Evolutionary conservation across 805 yeast species (phyloP).

Genomic region (Isabelozyma pseudorhagii): DNA sequence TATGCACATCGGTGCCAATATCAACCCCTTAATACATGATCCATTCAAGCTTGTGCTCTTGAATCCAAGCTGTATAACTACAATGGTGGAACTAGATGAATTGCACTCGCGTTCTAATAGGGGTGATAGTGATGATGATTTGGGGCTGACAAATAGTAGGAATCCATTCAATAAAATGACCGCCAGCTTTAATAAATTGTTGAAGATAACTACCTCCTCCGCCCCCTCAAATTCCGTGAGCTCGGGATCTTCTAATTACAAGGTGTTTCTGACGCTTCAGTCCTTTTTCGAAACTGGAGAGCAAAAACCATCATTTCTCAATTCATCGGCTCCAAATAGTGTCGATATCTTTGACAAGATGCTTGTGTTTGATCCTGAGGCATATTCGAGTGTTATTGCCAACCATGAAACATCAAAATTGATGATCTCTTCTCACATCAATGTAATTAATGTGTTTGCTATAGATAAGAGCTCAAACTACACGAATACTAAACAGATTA

Average conservation of each 20-base stretch:
- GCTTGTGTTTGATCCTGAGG: slow-evolving; percentile 31
- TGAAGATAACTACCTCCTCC: slow-evolving; percentile 7
- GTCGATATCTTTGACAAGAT: slow-evolving; percentile 22
- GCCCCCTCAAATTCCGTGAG: background rate
- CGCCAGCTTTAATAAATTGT: slow-evolving; percentile 25
- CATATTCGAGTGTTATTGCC: slow-evolving; percentile 24
- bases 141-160: slow-evolving; percentile 7
- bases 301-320: background rate
- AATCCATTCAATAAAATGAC: slow-evolving; percentile 34
- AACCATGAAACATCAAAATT: slow-evolving; percentile 27
- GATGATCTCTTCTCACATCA: slow-evolving; percentile 46
- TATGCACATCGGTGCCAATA: slow-evolving; percentile 49
- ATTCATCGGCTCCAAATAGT: slow-evolving; percentile 16
- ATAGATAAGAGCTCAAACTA: slow-evolving; percentile 25
- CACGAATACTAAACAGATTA: slow-evolving; percentile 14
- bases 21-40: slow-evolving; percentile 52
- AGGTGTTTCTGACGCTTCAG: slow-evolving; percentile 1
- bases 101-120: slow-evolving; percentile 4
- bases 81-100: slow-evolving; percentile 11
- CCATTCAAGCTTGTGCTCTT: slow-evolving; percentile 50
- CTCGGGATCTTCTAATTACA: background rate
- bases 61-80: slow-evolving; percentile 51
- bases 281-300: background rate
- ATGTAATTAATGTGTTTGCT: slow-evolving; percentile 46
- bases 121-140: slow-evolving; percentile 5